phyloP scores from a whole-genome alignment of 345 rosid genomes.

The Lepidium africanum region DNA sequence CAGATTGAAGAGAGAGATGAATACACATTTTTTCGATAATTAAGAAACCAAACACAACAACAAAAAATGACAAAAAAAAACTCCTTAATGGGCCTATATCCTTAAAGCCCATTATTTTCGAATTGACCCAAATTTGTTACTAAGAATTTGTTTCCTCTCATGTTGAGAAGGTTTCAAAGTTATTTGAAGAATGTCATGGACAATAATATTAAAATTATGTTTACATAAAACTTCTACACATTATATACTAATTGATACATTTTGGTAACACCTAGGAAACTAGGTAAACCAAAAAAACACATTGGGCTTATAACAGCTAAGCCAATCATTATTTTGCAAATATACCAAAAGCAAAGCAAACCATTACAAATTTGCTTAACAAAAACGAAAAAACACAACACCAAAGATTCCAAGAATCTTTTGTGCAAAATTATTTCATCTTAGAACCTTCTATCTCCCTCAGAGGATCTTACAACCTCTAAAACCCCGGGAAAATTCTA shows the following conservation, averaged over 20 bases:
- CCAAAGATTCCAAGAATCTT: constrained; percentile 17
- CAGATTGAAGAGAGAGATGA: neutral
- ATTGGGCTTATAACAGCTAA: neutral
- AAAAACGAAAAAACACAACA: neutral
- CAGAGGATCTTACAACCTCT: neutral
- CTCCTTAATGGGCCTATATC: neutral
- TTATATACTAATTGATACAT: neutral
- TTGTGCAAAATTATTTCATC: constrained; percentile 1
- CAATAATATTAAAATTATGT: neutral
- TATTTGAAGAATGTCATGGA: no score
- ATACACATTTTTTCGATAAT: neutral
- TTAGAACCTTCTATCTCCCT: neutral
- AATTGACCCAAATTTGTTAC: no score
- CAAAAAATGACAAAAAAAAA: neutral
- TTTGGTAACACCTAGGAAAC: neutral
- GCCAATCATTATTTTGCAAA: constrained; percentile 9
- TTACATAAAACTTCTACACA: neutral
- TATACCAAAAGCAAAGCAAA: neutral
- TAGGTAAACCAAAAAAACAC: neutral
- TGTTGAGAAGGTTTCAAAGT: no score
- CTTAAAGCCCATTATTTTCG: no score
- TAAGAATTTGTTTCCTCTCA: no score
- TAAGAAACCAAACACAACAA: neutral
- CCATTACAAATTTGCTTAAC: neutral
- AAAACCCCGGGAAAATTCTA: neutral